phyloP scores from a whole-genome alignment of 352 stramenopile genomes.

The Pythium vanterpoolii region DNA sequence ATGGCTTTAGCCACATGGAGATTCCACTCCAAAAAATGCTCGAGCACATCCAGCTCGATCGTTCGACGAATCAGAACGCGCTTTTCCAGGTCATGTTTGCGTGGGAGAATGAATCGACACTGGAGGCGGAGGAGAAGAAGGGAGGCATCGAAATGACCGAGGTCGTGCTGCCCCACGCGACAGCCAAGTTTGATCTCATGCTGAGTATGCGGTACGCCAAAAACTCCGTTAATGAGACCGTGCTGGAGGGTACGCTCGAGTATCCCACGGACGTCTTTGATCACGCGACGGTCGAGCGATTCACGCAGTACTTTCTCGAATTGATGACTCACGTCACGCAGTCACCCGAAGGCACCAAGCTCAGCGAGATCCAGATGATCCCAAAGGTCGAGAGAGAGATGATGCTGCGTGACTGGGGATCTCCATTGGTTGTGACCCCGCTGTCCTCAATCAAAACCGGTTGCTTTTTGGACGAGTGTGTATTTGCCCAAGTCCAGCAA shows the following conservation, averaged over 20 bases:
- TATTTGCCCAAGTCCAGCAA: constrained; percentile 29
- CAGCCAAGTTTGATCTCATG: constrained; percentile 67
- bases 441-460: not conserved
- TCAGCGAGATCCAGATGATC: constrained; percentile 36
- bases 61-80: constrained; percentile 16
- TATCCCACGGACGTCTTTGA: constrained; percentile 36
- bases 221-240: not conserved
- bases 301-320: constrained; percentile 37
- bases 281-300: constrained; percentile 32
- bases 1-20: constrained; percentile 43
- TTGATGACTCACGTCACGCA: constrained; percentile 33
- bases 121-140: not conserved
- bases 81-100: constrained; percentile 64
- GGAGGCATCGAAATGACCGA: constrained; percentile 21
- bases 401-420: constrained; percentile 31
- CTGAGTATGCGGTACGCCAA: constrained; percentile 37
- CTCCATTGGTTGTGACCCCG: not conserved
- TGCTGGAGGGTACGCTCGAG: constrained; percentile 49
- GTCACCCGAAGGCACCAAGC: constrained; percentile 1
- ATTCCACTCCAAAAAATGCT: constrained; percentile 52
- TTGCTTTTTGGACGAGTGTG: constrained; percentile 35
- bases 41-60: constrained; percentile 31
- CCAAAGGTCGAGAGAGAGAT: constrained; percentile 24
- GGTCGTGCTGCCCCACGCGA: constrained; percentile 27
- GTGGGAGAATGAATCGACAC: constrained; percentile 29